Percentiles rank a stretch among this genome's conserved stretches.
phyloP scores from a whole-genome alignment of 176 grass and related monocot species.

The Bromus sterilis region DNA sequence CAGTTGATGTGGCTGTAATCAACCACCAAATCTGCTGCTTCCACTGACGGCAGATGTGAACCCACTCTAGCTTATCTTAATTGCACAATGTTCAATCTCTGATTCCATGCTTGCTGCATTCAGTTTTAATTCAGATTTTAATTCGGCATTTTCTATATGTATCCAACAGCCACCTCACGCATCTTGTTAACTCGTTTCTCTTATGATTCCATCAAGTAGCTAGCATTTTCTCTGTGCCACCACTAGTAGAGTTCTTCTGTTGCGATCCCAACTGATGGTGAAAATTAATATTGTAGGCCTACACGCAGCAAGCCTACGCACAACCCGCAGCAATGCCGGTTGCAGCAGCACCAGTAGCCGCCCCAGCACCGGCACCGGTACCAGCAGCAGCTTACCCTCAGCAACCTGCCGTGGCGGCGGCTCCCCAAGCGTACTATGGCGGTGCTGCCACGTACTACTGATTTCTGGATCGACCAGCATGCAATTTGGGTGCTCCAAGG shows the following conservation, averaged over 20 bases:
- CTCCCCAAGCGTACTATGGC: conserved; percentile 51
- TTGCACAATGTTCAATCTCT: background rate
- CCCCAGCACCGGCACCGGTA: background rate
- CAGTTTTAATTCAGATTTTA: too few relatives aligned
- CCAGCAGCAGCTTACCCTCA: conserved; percentile 30
- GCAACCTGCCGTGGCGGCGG: conserved; percentile 36
- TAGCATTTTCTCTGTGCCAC: background rate
- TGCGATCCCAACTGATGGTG: background rate
- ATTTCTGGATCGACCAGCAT: too few relatives aligned
- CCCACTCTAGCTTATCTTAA: background rate
- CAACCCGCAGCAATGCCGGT: conserved; percentile 38
- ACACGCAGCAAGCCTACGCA: conserved; percentile 53
- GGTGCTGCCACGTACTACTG: conserved; percentile 53
- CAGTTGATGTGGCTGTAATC: background rate
- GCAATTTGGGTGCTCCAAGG: too few relatives aligned
- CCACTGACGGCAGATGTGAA: background rate
- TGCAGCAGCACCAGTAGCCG: conserved; percentile 16
- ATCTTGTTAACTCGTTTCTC: background rate
- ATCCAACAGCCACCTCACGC: too few relatives aligned
- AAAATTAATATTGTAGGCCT: conserved; percentile 21
- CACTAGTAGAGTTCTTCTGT: too few relatives aligned
- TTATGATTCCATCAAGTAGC: too few relatives aligned
- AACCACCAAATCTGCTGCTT: background rate
- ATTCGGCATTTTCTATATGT: background rate
- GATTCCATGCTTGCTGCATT: background rate